Evolutionary conservation across 352 stramenopile genomes (phyloP), one percentile per base, ranked within the genome.

Genomic region (Phytophthora pinifolia): DNA sequence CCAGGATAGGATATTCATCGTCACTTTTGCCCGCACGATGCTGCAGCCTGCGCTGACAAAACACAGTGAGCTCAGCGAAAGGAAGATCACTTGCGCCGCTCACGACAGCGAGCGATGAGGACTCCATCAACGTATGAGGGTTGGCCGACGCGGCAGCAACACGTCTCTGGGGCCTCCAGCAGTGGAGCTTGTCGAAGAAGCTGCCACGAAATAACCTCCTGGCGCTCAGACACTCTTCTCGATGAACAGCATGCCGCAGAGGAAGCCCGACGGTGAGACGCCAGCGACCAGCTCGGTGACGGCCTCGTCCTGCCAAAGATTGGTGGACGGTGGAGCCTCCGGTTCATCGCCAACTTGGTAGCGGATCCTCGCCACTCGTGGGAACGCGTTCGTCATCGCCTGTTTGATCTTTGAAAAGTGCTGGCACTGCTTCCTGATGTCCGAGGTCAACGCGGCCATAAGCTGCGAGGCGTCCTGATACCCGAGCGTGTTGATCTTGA

Each of bases 361-460:
- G 30, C 69, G 70, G 35, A 80, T 71, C 18, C 73, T 59, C 4
- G 63, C 62, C 12, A 79, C 63, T 15, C 46, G 49, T 22, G 61
- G 55, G 37, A 83, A 83, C 13, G 73, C 70, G 15, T 60, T 59
- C 13, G 49, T 58, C 73, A 83, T 83, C 27, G 70, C 70, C 20
- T 70, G 67, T 20, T 80, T 78, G 43, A 83, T 77, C 49, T 74
- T 74, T 3, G 42, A 64, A 46, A 83, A 83, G 34, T 80, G 67
- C 15, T 80, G 70, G 29, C 73, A 83, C 39, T 83, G 73, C 31
- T 83, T 83, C 25, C 70, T 60, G 14, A 80, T 76, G 42, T 83
- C 73, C 7, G 73, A 77, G 3, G 70, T 76, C 18, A 83, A 48
- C 1, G 73, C 73, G 9, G 70, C 50, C 13, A 80, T 60, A 27